Conservation (phyloP, 163 green algal species). For the Picocystis sp. region DNA sequence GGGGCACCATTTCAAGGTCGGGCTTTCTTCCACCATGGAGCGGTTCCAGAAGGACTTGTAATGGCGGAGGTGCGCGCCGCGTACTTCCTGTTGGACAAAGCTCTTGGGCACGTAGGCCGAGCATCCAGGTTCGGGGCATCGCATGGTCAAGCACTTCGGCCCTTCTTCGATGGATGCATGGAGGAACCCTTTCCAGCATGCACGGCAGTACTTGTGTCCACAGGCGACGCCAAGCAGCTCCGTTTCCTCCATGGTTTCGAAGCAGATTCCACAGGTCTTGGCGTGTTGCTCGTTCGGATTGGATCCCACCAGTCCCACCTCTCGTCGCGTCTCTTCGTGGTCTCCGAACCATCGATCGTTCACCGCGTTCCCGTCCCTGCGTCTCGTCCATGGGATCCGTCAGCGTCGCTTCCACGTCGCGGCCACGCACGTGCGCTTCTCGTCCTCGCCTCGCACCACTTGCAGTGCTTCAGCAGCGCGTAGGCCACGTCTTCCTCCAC, state of each 20-base stretch:
- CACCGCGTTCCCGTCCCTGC: slow-evolving; percentile 21
- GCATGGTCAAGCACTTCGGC: slow-evolving; percentile 55
- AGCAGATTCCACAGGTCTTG: slow-evolving; percentile 75
- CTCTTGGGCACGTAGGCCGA: slow-evolving; percentile 35
- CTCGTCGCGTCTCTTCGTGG: slow-evolving; percentile 15
- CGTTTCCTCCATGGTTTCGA: slow-evolving; percentile 37
- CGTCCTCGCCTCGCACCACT: neutral
- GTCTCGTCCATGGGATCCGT: neutral
- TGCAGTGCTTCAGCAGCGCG: slow-evolving; percentile 5
- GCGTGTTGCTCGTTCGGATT: neutral
- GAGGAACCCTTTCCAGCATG: slow-evolving; percentile 84
- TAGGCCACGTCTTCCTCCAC: neutral
- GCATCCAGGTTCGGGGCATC: slow-evolving; percentile 67
- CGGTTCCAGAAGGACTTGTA: slow-evolving; percentile 52
- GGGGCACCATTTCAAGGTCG: slow-evolving; percentile 64
- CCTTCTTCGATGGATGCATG: slow-evolving; percentile 43
- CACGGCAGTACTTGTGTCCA: slow-evolving; percentile 66
- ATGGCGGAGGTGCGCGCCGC: slow-evolving; percentile 19
- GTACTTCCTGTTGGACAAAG: slow-evolving; percentile 34
- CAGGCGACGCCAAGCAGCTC: slow-evolving; percentile 45
- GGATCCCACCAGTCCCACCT: slow-evolving; percentile 15
- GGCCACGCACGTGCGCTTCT: too few relatives aligned
- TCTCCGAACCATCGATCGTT: slow-evolving; percentile 31
- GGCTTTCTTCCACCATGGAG: slow-evolving; percentile 81
- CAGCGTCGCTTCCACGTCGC: too few relatives aligned